Evolutionary conservation across 257 asterid genomes (phyloP).

Genomic region (Agastache rugosa): DNA sequence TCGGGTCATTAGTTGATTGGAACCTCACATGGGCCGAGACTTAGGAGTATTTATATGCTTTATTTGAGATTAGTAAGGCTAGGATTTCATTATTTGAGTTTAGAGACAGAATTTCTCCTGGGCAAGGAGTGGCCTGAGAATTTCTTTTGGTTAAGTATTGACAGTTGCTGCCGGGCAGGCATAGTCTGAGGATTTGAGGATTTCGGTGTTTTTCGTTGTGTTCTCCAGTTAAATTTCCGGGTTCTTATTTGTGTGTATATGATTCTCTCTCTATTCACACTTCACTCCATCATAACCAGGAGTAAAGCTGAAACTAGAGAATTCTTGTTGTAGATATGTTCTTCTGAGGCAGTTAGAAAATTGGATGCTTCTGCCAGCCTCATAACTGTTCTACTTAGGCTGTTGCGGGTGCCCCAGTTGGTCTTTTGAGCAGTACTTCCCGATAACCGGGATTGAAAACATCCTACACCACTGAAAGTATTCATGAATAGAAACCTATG

Average conservation of each 20-base stretch:
- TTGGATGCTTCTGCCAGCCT: neutral
- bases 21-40: neutral
- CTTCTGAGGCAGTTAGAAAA: no score
- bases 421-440: neutral
- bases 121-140: neutral
- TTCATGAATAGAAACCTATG: neutral
- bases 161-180: neutral
- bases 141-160: neutral
- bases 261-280: neutral
- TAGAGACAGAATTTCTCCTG: neutral
- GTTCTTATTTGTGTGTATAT: neutral
- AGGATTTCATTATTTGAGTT: neutral
- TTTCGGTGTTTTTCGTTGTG: neutral
- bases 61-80: neutral
- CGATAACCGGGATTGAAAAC: neutral
- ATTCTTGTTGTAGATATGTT: constrained; percentile 1
- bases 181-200: neutral
- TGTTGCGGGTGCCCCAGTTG: neutral
- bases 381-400: neutral
- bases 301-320: constrained; percentile 14
- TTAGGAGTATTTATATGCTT: neutral
- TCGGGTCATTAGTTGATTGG: neutral
- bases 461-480: neutral
- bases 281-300: neutral
- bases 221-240: neutral